Evolutionary conservation across 2,329 filamentous ascomycete genomes (phyloP).

Genomic region (Colletotrichum filicis): DNA sequence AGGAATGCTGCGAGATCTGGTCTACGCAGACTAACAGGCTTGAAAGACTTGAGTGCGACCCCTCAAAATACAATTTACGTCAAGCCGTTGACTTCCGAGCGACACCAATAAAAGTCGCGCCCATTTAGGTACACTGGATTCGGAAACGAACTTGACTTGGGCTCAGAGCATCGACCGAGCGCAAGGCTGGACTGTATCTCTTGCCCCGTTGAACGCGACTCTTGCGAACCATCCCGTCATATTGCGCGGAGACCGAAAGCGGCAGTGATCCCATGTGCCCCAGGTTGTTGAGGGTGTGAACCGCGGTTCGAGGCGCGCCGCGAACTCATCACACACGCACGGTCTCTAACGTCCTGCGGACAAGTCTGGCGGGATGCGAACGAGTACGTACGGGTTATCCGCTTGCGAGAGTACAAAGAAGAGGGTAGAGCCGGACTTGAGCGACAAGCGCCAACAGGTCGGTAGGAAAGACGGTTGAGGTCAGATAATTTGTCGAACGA

Average conservation of each 20-base stretch:
- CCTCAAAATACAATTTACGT: background rate
- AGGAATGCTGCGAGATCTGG: slow-evolving; percentile 8
- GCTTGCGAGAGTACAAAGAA: background rate
- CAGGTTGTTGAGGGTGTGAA: slow-evolving; percentile 5
- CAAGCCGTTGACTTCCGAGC: background rate
- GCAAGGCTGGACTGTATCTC: background rate
- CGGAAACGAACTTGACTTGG: background rate
- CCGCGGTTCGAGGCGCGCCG: background rate
- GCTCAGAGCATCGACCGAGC: background rate
- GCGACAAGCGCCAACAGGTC: background rate
- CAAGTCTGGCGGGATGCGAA: slow-evolving; percentile 2
- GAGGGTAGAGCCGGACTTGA: background rate
- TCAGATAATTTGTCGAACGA: slow-evolving; percentile 12
- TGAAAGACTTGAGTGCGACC: background rate
- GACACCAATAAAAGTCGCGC: background rate
- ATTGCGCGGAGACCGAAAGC: background rate
- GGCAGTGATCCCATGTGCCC: background rate
- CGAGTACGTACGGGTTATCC: background rate
- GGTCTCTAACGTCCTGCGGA: background rate
- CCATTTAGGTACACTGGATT: background rate
- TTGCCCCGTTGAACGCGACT: background rate
- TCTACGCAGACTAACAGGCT: slow-evolving; percentile 8
- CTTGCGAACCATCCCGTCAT: background rate
- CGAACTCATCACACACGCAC: background rate
- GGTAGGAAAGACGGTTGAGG: background rate